Conservation (phyloP, 495 filamentous ascomycete species). For the Hypoxylon lienhwacheense region DNA sequence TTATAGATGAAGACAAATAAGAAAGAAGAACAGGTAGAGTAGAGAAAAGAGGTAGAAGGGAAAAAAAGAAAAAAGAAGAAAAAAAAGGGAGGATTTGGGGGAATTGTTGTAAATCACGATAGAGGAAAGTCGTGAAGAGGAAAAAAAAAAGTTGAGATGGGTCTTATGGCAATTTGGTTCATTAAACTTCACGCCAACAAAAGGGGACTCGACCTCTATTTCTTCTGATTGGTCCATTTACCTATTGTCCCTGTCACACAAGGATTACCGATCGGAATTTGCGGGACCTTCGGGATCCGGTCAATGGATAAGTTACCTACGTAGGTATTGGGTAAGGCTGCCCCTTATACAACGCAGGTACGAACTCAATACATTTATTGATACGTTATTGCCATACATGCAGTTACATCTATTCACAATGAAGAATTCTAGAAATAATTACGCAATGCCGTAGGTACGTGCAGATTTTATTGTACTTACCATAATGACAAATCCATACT, state of each 20-base stretch:
- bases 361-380: too few species aligned
- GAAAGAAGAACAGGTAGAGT: neutral
- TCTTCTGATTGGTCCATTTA: conserved; percentile 15
- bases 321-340: conserved; percentile 8
- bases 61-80: conserved; percentile 27
- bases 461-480: too few species aligned
- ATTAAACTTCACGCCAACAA: conserved; percentile 39
- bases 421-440: too few species aligned
- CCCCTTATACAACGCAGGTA: neutral
- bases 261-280: conserved; percentile 33
- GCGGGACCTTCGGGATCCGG: conserved; percentile 25
- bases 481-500: too few species aligned
- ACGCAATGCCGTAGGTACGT: too few species aligned
- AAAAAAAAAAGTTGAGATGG: conserved; percentile 24
- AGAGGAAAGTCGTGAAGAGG: conserved; percentile 24
- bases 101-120: conserved; percentile 22
- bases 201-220: conserved; percentile 24
- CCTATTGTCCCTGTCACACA: conserved; percentile 4
- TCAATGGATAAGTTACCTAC: too few species aligned
- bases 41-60: conserved; percentile 14
- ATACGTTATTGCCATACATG: too few species aligned
- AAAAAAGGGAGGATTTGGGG: conserved; percentile 30
- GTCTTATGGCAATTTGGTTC: conserved; percentile 18
- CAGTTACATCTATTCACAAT: too few species aligned
- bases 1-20: too few species aligned